Evolutionary conservation across 2,329 filamentous ascomycete species (phyloP), one percentile per base, ranked within the genome.

Genomic region (Cercospora canescens): DNA sequence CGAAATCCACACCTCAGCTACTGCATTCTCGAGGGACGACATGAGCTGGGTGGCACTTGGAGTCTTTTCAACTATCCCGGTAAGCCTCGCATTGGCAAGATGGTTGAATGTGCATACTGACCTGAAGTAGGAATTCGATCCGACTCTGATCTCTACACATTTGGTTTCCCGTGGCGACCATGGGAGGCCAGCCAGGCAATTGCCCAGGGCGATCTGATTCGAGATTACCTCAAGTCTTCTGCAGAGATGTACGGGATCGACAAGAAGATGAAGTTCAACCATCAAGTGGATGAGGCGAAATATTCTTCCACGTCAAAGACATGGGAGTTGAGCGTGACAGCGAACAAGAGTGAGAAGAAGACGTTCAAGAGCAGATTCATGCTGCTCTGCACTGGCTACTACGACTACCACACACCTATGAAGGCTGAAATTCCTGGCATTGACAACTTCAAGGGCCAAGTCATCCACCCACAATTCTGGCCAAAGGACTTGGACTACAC

Each of bases 381-480:
- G 80, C 86, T 86, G 54, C 87, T 83, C 70, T 91, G 79, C 69
- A 88, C 81, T 69, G 91, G 91, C 1, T 94, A 93, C 79, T 94
- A 93, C 79, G 85, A 91, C 74, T 93, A 93, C 75, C 80, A 89
- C 24, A 80, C 85, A 64, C 87, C 90, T 0, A 78, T 91, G 58
- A 76, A 86, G 28, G 80, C 85, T 0, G 74, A 79, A 0, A 92
- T 94, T 50, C 89, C 91, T 0, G 89, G 89, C 0, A 81, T 94
- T 11, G 82, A 89, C 1, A 81, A 82, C 18, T 94, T 93, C 80
- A 76, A 84, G 63, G 90, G 90, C 34, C 76, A 82, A 41, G 79
- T 87, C 14, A 81, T 91, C 1, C 90, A 92, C 68, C 90, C 91
- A 1, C 90, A 93, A 71, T 92, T 91, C 79, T 94, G 91, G 91